Conservation (phyloP, 2,329 filamentous ascomycete species). For the Neonectria sp. region DNA sequence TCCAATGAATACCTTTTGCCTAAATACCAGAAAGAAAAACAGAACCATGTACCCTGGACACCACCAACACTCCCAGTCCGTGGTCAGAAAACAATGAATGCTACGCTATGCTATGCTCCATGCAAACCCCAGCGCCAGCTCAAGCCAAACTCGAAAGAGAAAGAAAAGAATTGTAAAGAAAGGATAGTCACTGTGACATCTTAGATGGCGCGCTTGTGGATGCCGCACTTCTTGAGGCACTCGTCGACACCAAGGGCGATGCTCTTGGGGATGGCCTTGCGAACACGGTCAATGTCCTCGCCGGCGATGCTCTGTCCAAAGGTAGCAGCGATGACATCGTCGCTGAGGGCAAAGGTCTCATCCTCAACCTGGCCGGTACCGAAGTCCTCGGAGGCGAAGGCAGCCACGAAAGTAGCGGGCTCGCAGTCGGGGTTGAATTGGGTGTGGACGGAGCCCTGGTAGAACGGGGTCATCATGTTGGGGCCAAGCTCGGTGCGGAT, state of each 20-base stretch:
- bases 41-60: slow-evolving; percentile 11
- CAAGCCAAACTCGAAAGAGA: too few species aligned
- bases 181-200: neutral
- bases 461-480: slow-evolving; percentile 68
- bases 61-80: neutral
- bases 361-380: slow-evolving; percentile 67
- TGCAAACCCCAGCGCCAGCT: slow-evolving; percentile 10
- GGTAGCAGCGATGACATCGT: slow-evolving; percentile 62
- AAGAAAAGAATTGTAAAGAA: neutral
- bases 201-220: slow-evolving; percentile 58
- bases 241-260: slow-evolving; percentile 67
- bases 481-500: slow-evolving; percentile 59
- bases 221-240: slow-evolving; percentile 58
- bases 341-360: slow-evolving; percentile 63
- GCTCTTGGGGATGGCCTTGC: slow-evolving; percentile 58
- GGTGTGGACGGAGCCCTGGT: slow-evolving; percentile 68
- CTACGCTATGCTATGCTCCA: slow-evolving; percentile 10
- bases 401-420: slow-evolving; percentile 64
- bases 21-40: slow-evolving; percentile 2
- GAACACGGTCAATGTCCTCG: slow-evolving; percentile 62
- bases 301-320: slow-evolving; percentile 63
- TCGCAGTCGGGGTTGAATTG: slow-evolving; percentile 71
- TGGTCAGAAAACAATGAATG: neutral
- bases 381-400: slow-evolving; percentile 66
- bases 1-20: slow-evolving; percentile 1